Percentiles rank a stretch among this genome's conserved stretches.
These are phyloP conservation scores for Lithospermum erythrorhizon DNA, from an alignment of 257 asterid species.

Conservation along the genomic window DNA sequence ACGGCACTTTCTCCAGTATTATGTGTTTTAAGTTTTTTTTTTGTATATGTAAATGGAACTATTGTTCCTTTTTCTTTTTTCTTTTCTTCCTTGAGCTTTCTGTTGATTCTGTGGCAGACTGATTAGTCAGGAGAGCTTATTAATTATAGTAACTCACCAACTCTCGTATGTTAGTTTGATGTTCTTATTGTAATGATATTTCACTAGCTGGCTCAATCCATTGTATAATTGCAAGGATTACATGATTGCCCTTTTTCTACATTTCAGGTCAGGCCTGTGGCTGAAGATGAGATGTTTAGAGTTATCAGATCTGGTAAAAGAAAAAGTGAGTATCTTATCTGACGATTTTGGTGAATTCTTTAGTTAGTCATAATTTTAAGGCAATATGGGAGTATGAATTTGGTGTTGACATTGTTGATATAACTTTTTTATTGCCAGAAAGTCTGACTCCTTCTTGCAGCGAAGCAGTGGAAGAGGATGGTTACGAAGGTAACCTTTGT, in stretches of 20 bases:
- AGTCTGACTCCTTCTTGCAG: slow-evolving; percentile 31
- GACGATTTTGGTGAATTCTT: neutral
- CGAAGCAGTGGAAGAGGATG: slow-evolving; percentile 99
- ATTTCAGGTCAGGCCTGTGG: slow-evolving; percentile 81
- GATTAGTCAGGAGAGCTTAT: too few relatives aligned
- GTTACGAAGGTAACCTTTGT: slow-evolving; percentile 91
- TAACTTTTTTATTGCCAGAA: neutral
- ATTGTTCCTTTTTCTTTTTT: too few relatives aligned
- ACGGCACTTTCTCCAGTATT: too few relatives aligned
- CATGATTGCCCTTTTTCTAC: neutral
- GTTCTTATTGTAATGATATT: too few relatives aligned
- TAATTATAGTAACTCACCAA: too few relatives aligned
- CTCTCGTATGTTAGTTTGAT: too few relatives aligned
- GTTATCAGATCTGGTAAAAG: slow-evolving; percentile 91
- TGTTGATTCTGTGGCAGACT: too few relatives aligned
- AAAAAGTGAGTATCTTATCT: slow-evolving; percentile 53
- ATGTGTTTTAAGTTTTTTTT: too few relatives aligned
- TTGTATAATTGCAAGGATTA: neutral
- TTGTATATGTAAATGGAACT: too few relatives aligned
- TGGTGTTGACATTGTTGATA: too few relatives aligned
- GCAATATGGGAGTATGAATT: neutral
- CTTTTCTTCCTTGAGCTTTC: too few relatives aligned
- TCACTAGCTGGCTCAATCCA: neutral
- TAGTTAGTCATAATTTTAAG: neutral
- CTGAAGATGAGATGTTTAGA: slow-evolving; percentile 98